Conservation (phyloP, 345 rosid genomes). For the Aethionema arabicum region DNA sequence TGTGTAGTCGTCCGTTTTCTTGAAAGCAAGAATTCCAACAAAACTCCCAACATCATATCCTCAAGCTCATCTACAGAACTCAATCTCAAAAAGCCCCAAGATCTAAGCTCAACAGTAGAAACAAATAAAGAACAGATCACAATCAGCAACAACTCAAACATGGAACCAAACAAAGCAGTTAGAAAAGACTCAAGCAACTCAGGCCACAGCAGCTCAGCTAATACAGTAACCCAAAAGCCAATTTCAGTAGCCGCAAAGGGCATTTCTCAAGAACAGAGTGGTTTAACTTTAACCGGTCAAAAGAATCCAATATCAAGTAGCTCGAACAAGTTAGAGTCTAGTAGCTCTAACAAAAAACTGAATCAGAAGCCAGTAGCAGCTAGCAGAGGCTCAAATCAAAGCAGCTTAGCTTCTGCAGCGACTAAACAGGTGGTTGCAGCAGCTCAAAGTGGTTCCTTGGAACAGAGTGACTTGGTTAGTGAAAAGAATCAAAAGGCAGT, state of each 20-base stretch:
- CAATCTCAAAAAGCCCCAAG: slow-evolving; percentile 10
- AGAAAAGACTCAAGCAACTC: background rate
- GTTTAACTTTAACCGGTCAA: too few species aligned
- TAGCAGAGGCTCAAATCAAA: too few species aligned
- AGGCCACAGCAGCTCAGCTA: background rate
- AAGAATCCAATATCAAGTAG: too few species aligned
- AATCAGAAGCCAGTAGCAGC: slow-evolving; percentile 14
- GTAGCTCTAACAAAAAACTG: background rate
- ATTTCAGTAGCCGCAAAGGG: too few species aligned
- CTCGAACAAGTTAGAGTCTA: too few species aligned
- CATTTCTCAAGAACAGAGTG: too few species aligned
- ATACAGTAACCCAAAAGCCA: background rate
- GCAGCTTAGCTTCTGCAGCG: background rate
- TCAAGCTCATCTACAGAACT: slow-evolving; percentile 23
- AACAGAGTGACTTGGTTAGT: slow-evolving; percentile 3
- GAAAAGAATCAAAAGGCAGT: slow-evolving; percentile 24
- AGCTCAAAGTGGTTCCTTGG: slow-evolving; percentile 5
- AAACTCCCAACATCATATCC: slow-evolving; percentile 5
- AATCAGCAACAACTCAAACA: background rate
- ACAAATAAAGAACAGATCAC: slow-evolving; percentile 16
- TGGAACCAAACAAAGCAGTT: background rate
- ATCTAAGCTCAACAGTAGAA: slow-evolving; percentile 21
- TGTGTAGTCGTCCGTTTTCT: slow-evolving; percentile 83
- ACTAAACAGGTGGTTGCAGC: background rate
- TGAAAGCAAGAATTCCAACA: slow-evolving; percentile 29